phyloP scores from a whole-genome alignment of 108 stramenopile genomes.

The Epithemia pelagica region DNA sequence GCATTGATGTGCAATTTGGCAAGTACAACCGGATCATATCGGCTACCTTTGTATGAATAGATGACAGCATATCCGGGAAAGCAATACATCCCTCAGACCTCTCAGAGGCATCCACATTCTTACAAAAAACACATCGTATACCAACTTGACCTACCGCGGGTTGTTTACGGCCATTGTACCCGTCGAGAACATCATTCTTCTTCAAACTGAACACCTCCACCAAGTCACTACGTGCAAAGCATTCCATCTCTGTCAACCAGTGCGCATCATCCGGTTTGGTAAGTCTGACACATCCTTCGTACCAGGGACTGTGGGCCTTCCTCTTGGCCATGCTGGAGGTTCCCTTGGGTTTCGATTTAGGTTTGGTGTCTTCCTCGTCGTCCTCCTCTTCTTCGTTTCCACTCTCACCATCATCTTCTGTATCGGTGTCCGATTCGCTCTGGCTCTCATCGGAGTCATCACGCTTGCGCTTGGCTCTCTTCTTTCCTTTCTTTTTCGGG shows the following conservation, averaged over 20 bases:
- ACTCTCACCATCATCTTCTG: conserved; percentile 26
- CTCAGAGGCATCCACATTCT: conserved; percentile 32
- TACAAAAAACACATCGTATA: conserved; percentile 74
- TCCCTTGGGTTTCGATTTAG: conserved; percentile 12
- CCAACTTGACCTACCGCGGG: conserved; percentile 65
- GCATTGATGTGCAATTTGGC: conserved; percentile 52
- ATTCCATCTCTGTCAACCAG: conserved; percentile 76
- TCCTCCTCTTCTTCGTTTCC: conserved; percentile 32
- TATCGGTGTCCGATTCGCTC: conserved; percentile 18
- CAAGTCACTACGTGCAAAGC: conserved; percentile 70
- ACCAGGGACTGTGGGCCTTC: conserved; percentile 21
- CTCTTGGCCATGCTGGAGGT: conserved; percentile 24
- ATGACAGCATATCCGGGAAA: conserved; percentile 55
- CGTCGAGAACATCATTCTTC: conserved; percentile 41
- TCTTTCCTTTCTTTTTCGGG: conserved; percentile 18
- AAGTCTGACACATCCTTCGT: conserved; percentile 56
- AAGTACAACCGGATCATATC: conserved; percentile 79
- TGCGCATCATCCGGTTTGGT: conserved; percentile 63
- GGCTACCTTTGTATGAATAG: conserved; percentile 57
- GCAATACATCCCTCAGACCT: conserved; percentile 38
- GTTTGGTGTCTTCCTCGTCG: conserved; percentile 24
- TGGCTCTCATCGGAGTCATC: conserved; percentile 26
- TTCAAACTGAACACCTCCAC: conserved; percentile 67
- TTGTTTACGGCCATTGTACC: conserved; percentile 43
- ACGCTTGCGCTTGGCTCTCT: conserved; percentile 9